Evolutionary conservation across 2,329 filamentous ascomycete genomes (phyloP), one percentile per base, ranked within the genome.

Genomic region (Fusarium haematococcum): DNA sequence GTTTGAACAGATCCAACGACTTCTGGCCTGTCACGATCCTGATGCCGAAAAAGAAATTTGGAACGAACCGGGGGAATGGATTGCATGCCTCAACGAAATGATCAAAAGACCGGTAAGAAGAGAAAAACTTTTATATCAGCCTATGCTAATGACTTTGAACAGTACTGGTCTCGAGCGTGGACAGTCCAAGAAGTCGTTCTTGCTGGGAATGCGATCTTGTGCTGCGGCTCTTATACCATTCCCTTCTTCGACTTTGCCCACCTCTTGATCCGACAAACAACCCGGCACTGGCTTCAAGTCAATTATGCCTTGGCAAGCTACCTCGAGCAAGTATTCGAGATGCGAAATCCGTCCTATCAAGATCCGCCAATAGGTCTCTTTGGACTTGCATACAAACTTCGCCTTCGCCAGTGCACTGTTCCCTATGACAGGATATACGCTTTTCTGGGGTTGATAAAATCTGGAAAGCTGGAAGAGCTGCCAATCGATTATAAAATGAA

Each of bases 101-200:
- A 63, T 69, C 16, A 54, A 54, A 20, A 41, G 67, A 41, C 63
- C 63, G 2, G 67, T 69, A 67, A 39, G 43, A 25, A 39, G 30
- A 10, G 52, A 35, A 43, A 57, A 30, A n/a, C 18, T 11, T 4
- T 27, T 13, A 11, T 11, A 13, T 27, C n/a, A 32, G 6, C 11
- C 3, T 20, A 56, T 33, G 6, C 20, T 58, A 11, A 56, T 20
- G 9, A 9, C 20, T 18, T 10, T n/a, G 7, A 3, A 10, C 11
- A 58, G 54, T 58, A 58, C 6, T 69, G 67, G 67, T 63, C 43
- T 56, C 43, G 67, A 4, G 58, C 67, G 2, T 69, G 67, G 67
- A 69, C 63, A 9, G 67, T 67, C 1, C 67, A 69, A 33, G 67
- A 67, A 56, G 63, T 69, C 39, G 67, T 69, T 33, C 63, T 69